A percentile compares a stretch with the other conserved stretches of the same genome.
phyloP scores from a whole-genome alignment of 164 flowering plant genomes.

The Euptelea pleiosperma region DNA sequence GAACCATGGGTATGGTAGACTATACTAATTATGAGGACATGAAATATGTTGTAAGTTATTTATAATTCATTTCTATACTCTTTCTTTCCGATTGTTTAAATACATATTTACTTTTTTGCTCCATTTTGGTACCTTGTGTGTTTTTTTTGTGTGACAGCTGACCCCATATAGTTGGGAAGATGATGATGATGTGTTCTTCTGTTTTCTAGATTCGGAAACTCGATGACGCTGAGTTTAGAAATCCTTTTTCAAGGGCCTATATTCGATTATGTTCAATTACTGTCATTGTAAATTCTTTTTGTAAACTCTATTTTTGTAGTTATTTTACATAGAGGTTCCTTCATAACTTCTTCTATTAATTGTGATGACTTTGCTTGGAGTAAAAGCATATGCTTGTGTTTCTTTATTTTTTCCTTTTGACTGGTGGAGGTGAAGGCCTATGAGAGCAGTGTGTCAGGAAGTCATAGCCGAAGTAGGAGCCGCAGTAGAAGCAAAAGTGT shows the following conservation, averaged over 20 bases:
- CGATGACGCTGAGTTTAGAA: conserved; percentile 89
- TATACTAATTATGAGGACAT: conserved; percentile 91
- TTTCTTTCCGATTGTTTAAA: not conserved
- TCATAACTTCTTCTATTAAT: too few relatives aligned
- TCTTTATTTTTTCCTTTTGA: not conserved
- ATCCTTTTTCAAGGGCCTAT: conserved; percentile 80
- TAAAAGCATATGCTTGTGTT: too few relatives aligned
- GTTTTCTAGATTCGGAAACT: conserved; percentile 81
- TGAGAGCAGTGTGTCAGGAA: conserved; percentile 63
- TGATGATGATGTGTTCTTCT: too few relatives aligned
- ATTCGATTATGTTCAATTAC: conserved; percentile 60
- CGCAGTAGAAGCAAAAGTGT: conserved; percentile 32
- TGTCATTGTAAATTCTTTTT: not conserved
- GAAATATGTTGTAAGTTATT: conserved; percentile 90
- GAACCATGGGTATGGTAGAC: conserved; percentile 90
- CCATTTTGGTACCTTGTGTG: not conserved
- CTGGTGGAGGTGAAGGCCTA: conserved; percentile 54
- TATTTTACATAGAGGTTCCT: not conserved
- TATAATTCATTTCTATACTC: not conserved
- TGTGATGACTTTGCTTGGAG: too few relatives aligned
- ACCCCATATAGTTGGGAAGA: too few relatives aligned
- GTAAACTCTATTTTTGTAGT: not conserved
- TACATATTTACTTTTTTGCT: not conserved
- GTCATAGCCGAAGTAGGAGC: conserved; percentile 37
- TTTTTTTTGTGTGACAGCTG: too few relatives aligned